Percentiles rank a stretch among this genome's conserved stretches.
Conservation (phyloP, 2,329 filamentous ascomycete genomes). For the Volutella citrinella region DNA sequence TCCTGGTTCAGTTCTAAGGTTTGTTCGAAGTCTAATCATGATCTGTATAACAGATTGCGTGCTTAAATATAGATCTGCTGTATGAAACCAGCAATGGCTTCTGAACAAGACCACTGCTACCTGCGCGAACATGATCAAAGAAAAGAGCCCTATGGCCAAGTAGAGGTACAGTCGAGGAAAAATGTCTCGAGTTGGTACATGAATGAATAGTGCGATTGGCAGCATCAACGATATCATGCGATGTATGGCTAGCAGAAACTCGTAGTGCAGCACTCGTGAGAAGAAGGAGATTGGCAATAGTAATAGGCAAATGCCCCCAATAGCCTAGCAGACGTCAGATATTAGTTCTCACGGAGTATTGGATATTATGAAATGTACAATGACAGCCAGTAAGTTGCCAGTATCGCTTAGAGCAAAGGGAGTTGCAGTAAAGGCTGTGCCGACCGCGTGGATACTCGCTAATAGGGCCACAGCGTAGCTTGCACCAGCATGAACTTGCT, state of each 20-base stretch:
- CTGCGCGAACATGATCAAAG: neutral
- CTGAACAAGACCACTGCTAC: too few relatives aligned
- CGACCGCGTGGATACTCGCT: slow-evolving; percentile 6
- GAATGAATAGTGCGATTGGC: neutral
- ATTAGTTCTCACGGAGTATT: neutral
- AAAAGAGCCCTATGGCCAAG: neutral
- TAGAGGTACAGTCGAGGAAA: neutral
- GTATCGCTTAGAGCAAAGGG: slow-evolving; percentile 1
- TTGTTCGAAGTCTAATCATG: neutral
- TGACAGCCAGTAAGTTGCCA: slow-evolving; percentile 3
- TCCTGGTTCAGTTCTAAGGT: slow-evolving; percentile 7
- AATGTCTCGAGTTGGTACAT: neutral
- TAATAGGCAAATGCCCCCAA: neutral
- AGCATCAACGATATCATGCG: neutral
- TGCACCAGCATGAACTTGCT: slow-evolving; percentile 5
- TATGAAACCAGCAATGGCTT: too few relatives aligned
- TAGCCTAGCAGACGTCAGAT: neutral
- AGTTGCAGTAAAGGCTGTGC: slow-evolving; percentile 1
- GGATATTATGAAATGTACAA: slow-evolving; percentile 2
- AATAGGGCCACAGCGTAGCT: slow-evolving; percentile 6
- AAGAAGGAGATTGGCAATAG: neutral
- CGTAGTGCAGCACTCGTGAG: neutral
- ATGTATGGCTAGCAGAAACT: neutral
- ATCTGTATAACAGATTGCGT: neutral
- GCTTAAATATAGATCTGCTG: too few relatives aligned